Conservation (phyloP, 805 yeast genomes). For the Saccharomyces jurei region DNA sequence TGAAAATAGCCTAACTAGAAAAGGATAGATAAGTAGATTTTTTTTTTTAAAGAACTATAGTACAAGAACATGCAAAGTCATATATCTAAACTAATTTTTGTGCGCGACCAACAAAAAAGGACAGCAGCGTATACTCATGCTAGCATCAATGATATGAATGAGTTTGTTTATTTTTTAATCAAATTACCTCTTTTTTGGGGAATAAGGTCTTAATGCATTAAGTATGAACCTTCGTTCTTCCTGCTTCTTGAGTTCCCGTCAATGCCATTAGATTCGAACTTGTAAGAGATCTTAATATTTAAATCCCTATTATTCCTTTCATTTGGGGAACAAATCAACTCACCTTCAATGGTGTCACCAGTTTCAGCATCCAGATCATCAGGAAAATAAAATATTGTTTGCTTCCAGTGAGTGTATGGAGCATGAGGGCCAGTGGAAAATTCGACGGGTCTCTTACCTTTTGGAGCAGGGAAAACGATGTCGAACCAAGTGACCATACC, state of each 20-base stretch:
- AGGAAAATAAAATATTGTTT: slow-evolving; percentile 84
- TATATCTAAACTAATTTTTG: background rate
- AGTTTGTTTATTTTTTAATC: background rate
- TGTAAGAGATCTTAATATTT: slow-evolving; percentile 63
- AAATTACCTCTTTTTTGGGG: background rate
- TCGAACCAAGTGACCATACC: slow-evolving; percentile 95
- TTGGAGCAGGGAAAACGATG: slow-evolving; percentile 64
- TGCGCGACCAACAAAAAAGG: background rate
- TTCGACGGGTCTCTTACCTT: slow-evolving; percentile 48
- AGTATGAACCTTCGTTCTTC: slow-evolving; percentile 54
- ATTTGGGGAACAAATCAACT: slow-evolving; percentile 71
- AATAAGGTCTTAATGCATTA: slow-evolving; percentile 49
- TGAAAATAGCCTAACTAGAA: background rate
- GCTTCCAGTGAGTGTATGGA: slow-evolving; percentile 97
- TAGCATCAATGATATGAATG: background rate
- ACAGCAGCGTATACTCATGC: background rate
- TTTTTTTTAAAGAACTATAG: background rate
- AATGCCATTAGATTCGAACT: slow-evolving; percentile 35
- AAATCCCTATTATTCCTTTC: slow-evolving; percentile 75
- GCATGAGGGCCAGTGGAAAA: slow-evolving; percentile 95
- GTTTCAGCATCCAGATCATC: slow-evolving; percentile 68
- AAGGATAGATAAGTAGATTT: background rate
- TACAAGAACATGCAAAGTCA: background rate
- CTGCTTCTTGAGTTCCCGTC: slow-evolving; percentile 47
- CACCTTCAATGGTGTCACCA: slow-evolving; percentile 71